Conservation (phyloP, 495 filamentous ascomycete genomes). For the Letharia lupina region DNA sequence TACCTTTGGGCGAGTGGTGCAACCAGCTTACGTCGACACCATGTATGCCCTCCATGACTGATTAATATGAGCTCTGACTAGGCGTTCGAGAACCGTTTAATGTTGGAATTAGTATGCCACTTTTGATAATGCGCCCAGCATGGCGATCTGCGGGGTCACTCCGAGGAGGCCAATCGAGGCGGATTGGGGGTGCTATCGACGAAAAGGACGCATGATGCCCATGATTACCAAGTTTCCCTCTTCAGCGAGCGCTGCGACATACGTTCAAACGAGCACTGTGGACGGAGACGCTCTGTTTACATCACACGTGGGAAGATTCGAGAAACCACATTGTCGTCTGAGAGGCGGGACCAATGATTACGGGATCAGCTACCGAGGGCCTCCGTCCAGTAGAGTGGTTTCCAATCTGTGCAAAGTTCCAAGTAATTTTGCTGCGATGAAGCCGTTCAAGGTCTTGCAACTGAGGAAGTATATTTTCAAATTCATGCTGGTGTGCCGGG, state of each 20-base stretch:
- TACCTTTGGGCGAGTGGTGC: constrained; percentile 57
- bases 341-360: constrained; percentile 11
- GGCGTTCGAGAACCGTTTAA: neutral
- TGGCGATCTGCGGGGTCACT: constrained; percentile 19
- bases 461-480: neutral
- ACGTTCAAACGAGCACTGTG: neutral
- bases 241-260: neutral
- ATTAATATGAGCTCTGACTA: neutral
- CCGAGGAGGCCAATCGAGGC: constrained; percentile 8
- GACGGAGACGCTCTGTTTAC: neutral
- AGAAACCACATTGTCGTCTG: neutral
- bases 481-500: neutral
- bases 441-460: neutral
- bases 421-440: neutral
- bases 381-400: neutral
- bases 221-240: neutral
- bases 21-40: constrained; percentile 65
- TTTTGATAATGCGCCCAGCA: constrained; percentile 2
- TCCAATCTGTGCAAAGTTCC: too few species aligned
- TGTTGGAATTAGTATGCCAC: constrained; percentile 1
- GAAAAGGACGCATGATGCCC: neutral
- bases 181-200: neutral
- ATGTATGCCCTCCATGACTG: constrained; percentile 50
- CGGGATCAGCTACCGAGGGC: constrained; percentile 5
- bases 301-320: neutral